Conservation (phyloP, 495 filamentous ascomycete species). For the Penicillium nucicola region DNA sequence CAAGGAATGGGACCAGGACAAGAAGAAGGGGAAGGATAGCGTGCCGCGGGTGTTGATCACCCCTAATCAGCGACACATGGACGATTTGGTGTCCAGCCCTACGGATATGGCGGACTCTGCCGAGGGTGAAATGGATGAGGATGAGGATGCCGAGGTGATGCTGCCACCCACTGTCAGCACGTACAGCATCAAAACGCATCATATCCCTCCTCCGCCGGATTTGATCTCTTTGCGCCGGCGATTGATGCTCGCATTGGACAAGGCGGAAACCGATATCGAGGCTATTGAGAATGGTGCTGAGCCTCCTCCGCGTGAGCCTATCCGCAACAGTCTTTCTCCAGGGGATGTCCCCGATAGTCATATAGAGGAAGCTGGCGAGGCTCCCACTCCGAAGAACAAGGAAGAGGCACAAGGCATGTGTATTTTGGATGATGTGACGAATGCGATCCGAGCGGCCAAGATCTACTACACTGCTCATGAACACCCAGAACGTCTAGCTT, state of each 20-base stretch:
- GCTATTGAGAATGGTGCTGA: constrained; percentile 37
- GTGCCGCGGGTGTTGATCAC: constrained; percentile 41
- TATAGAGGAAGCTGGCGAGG: constrained; percentile 31
- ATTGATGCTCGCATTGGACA: constrained; percentile 64
- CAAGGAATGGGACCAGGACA: constrained; percentile 52
- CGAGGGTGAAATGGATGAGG: constrained; percentile 44
- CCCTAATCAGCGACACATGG: constrained; percentile 38
- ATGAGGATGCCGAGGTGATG: constrained; percentile 66
- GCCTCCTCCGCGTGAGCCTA: constrained; percentile 27
- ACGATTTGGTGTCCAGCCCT: constrained; percentile 54
- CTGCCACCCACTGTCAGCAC: constrained; percentile 95
- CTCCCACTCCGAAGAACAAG: constrained; percentile 55
- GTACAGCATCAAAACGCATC: constrained; percentile 83
- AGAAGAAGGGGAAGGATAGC: constrained; percentile 48
- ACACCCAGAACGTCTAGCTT: constrained; percentile 73
- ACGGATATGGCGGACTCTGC: constrained; percentile 37
- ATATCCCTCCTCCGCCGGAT: constrained; percentile 82
- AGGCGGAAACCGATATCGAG: constrained; percentile 64
- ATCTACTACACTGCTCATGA: constrained; percentile 91
- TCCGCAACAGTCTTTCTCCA: constrained; percentile 32
- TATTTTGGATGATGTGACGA: constrained; percentile 84
- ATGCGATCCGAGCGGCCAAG: constrained; percentile 91
- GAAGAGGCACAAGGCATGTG: constrained; percentile 88
- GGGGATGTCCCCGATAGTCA: constrained; percentile 25
- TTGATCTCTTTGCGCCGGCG: constrained; percentile 72